Conservation (phyloP, 208 protist genomes). For the Trypanosoma mega region DNA sequence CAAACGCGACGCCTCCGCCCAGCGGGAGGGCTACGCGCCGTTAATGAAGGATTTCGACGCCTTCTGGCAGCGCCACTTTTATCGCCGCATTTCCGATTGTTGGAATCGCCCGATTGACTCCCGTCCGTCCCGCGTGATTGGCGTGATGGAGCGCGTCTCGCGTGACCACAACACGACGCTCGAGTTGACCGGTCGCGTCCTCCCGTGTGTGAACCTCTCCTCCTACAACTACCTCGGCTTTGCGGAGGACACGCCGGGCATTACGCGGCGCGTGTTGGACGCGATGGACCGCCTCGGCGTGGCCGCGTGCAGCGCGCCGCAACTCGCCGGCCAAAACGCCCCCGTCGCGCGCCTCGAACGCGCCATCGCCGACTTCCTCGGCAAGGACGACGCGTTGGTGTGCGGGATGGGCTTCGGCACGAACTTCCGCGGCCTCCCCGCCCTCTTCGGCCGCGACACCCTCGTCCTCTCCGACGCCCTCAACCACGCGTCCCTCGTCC, state of each 20-base stretch:
- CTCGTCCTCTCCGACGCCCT: conserved; percentile 93
- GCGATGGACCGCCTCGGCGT: conserved; percentile 79
- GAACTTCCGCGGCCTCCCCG: conserved; percentile 85
- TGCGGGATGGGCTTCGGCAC: conserved; percentile 94
- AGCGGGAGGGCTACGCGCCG: conserved; percentile 90
- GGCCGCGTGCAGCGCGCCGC: conserved; percentile 58
- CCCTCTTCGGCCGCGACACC: conserved; percentile 95
- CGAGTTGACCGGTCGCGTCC: conserved; percentile 76
- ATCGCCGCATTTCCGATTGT: conserved; percentile 89
- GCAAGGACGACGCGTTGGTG: conserved; percentile 94
- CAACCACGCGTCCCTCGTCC: conserved; percentile 98
- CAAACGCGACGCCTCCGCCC: conserved; percentile 13
- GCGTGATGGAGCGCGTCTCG: conserved; percentile 90
- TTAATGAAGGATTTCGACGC: conserved; percentile 94
- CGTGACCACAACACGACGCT: conserved; percentile 89
- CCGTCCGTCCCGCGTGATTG: conserved; percentile 91
- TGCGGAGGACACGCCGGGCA: conserved; percentile 88
- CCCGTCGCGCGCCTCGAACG: conserved; percentile 82
- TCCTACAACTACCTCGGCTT: conserved; percentile 99
- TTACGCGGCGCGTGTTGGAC: conserved; percentile 82
- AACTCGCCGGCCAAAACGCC: conserved; percentile 64
- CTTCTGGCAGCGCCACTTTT: conserved; percentile 94
- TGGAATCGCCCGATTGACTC: conserved; percentile 92
- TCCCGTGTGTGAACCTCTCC: conserved; percentile 93
- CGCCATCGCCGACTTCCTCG: conserved; percentile 90